Conservation (phyloP, 208 protist species). For the Acanthamoeba lugdunensis region DNA sequence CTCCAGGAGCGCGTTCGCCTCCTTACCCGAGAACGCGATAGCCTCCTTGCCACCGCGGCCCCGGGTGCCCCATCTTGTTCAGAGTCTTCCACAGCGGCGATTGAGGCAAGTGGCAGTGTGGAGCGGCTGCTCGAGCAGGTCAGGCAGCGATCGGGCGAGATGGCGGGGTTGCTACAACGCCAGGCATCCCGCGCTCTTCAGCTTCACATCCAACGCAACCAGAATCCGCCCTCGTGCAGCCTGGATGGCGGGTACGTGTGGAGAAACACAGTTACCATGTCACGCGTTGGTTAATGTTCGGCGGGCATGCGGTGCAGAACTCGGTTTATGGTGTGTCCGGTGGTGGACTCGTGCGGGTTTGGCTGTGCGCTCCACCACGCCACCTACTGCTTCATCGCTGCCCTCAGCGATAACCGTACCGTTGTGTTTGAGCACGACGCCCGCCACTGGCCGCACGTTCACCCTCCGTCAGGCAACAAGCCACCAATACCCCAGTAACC, state of each 20-base stretch:
- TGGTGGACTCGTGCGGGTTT: neutral
- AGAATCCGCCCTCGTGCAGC: neutral
- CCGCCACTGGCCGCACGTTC: neutral
- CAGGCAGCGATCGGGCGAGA: neutral
- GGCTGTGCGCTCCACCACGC: slow-evolving; percentile 13
- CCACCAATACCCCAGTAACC: neutral
- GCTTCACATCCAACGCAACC: neutral
- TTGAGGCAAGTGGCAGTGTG: neutral
- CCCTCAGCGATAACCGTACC: slow-evolving; percentile 9
- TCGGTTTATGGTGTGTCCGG: slow-evolving; percentile 8
- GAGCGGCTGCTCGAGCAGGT: neutral
- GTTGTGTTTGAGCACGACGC: neutral
- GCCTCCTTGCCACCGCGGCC: neutral
- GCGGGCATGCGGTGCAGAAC: neutral
- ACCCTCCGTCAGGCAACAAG: neutral
- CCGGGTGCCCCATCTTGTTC: neutral
- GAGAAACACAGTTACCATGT: neutral
- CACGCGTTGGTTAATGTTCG: neutral
- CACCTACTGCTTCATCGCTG: slow-evolving; percentile 42
- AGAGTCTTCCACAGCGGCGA: too few species aligned
- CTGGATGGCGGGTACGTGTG: too few species aligned
- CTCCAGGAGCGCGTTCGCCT: neutral
- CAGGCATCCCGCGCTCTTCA: neutral
- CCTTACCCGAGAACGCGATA: neutral
- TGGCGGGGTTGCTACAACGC: neutral